Percentiles rank a stretch among this genome's conserved stretches.
These are phyloP conservation scores for Solanum chacoense DNA, from an alignment of 305 asterid species.

Conservation along the genomic window DNA sequence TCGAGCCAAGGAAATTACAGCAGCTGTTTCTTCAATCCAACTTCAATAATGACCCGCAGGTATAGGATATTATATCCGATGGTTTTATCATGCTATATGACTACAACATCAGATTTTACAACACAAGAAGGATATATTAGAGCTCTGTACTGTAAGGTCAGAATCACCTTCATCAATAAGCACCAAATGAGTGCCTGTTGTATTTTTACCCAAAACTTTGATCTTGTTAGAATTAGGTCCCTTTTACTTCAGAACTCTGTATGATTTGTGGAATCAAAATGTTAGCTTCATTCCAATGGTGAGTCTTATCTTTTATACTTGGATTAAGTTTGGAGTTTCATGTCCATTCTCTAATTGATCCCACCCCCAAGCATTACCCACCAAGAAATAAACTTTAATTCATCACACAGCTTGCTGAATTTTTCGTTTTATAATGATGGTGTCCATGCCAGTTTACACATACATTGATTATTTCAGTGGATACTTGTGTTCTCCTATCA, in stretches of 20 bases:
- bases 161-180: background rate
- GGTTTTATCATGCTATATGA: background rate
- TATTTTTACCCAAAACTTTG: background rate
- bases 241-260: background rate
- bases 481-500: background rate
- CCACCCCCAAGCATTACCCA: background rate
- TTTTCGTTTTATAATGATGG: background rate
- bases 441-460: background rate
- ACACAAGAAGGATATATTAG: background rate
- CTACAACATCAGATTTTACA: background rate
- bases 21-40: slow-evolving; percentile 42
- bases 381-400: background rate
- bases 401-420: background rate
- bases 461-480: background rate
- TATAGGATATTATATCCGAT: background rate
- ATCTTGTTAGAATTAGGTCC: background rate
- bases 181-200: background rate
- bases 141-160: background rate
- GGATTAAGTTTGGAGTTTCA: background rate
- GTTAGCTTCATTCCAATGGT: background rate
- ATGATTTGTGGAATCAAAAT: background rate
- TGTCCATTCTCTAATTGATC: background rate
- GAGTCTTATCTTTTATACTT: background rate
- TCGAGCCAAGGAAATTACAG: slow-evolving; percentile 42
- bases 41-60: background rate